Percentiles rank a stretch among this genome's conserved stretches.
Conservation (phyloP, 352 stramenopile genomes). For the Saprolegnia parasitica region DNA sequence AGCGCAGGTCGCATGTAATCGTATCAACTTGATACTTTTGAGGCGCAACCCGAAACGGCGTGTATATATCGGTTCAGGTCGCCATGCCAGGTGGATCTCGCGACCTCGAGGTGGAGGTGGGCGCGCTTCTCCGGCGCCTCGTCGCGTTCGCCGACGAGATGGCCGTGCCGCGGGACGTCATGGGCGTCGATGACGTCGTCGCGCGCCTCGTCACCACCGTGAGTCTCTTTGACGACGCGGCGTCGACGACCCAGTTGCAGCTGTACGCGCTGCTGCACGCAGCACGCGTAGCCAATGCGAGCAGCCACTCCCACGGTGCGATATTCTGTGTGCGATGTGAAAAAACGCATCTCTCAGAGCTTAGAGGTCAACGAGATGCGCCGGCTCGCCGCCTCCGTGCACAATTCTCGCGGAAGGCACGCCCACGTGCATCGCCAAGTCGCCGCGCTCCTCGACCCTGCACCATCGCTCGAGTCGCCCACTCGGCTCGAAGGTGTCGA, state of each 20-base stretch:
- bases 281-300: too few species aligned
- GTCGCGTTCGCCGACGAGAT: background rate
- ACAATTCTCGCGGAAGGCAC: background rate
- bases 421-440: background rate
- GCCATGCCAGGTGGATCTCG: background rate
- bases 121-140: background rate
- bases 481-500: background rate
- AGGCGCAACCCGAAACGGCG: background rate
- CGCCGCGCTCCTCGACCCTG: background rate
- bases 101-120: background rate
- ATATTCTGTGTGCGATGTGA: too few species aligned
- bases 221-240: too few species aligned
- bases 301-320: too few species aligned
- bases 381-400: background rate
- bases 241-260: too few species aligned
- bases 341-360: too few species aligned
- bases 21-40: background rate
- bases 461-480: background rate
- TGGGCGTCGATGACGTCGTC: too few species aligned
- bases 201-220: too few species aligned
- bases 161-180: too few species aligned
- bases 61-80: too few species aligned
- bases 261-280: too few species aligned
- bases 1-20: background rate
- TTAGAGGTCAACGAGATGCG: background rate